Conservation (phyloP, 1,139 yeast genomes). For the Kurtzmaniella quercitrusa region DNA sequence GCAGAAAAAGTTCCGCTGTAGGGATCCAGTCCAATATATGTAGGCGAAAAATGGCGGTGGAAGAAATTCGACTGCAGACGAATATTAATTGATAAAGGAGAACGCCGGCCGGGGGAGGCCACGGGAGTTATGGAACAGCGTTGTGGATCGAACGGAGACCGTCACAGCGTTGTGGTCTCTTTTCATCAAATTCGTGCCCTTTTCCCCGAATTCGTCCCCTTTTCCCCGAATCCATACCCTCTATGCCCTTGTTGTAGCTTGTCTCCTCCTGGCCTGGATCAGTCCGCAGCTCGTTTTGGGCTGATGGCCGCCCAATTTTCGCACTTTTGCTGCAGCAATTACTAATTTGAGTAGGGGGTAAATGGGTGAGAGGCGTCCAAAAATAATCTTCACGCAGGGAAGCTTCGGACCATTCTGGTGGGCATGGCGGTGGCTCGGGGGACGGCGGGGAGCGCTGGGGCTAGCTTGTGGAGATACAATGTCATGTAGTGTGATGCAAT, state of each 20-base stretch:
- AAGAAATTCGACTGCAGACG: not conserved
- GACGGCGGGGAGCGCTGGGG: no score
- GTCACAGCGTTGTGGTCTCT: no score
- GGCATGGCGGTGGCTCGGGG: no score
- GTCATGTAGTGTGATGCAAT: no score
- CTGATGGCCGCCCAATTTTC: not conserved
- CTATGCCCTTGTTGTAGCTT: no score
- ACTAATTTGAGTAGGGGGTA: not conserved
- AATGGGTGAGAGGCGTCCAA: not conserved
- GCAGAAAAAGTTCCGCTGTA: not conserved
- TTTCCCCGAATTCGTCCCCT: no score
- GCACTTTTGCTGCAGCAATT: not conserved
- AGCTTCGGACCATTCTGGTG: not conserved
- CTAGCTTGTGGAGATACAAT: no score
- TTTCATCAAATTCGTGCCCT: no score
- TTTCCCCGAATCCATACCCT: no score
- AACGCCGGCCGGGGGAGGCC: not conserved
- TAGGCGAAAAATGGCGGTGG: not conserved
- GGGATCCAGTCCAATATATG: not conserved
- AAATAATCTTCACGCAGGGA: not conserved
- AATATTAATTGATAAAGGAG: not conserved
- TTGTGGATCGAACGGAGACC: no score
- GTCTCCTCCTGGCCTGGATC: no score
- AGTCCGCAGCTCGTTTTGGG: not conserved
- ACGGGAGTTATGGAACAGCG: not conserved